Conservation (phyloP, 1,284 basidiomycete species). For the Peniophora sp. region DNA sequence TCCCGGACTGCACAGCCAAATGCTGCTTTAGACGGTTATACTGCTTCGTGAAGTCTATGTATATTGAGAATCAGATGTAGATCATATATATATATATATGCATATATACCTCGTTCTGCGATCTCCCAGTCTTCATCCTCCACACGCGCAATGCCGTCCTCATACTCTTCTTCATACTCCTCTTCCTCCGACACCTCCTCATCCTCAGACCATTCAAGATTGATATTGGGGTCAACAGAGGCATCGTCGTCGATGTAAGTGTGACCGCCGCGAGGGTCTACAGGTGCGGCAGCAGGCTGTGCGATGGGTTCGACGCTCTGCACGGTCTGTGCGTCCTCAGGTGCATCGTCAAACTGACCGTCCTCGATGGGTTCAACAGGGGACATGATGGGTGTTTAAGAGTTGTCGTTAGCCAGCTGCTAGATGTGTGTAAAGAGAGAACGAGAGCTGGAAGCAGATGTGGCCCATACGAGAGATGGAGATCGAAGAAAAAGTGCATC, state of each 20-base stretch:
- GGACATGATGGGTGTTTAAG: neutral
- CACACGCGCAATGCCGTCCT: constrained; percentile 36
- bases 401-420: neutral
- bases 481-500: neutral
- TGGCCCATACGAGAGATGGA: constrained; percentile 11
- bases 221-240: constrained; percentile 9
- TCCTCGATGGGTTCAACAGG: constrained; percentile 17
- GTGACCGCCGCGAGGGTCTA: constrained; percentile 24
- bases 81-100: neutral
- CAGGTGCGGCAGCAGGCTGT: neutral
- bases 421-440: neutral
- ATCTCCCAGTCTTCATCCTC: constrained; percentile 93
- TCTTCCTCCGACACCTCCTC: constrained; percentile 22
- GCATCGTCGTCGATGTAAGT: constrained; percentile 39
- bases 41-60: constrained; percentile 90
- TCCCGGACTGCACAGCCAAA: constrained; percentile 64
- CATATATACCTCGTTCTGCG: constrained; percentile 56
- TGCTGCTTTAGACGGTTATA: constrained; percentile 90
- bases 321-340: constrained; percentile 18
- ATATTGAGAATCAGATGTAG: neutral
- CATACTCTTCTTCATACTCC: constrained; percentile 39
- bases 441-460: neutral
- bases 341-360: constrained; percentile 51
- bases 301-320: constrained; percentile 6
- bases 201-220: constrained; percentile 22